A percentile compares a stretch with the other conserved stretches of the same genome.
Conservation (phyloP, 331 rosid genomes). For the Cydonia oblonga region DNA sequence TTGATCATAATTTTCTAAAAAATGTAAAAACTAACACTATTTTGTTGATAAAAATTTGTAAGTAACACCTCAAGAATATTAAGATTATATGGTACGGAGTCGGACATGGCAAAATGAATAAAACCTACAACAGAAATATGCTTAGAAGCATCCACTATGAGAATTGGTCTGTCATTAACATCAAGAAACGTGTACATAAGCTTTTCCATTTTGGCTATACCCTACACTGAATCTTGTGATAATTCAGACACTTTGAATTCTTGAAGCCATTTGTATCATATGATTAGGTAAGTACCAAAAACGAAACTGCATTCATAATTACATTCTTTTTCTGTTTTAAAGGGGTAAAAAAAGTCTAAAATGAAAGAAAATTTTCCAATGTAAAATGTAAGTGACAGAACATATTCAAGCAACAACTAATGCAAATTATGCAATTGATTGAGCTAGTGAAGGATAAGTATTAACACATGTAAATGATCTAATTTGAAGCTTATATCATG, state of each 20-base stretch:
- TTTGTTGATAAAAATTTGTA: too few species aligned
- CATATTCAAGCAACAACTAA: background rate
- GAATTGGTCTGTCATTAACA: constrained; percentile 61
- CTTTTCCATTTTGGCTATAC: constrained; percentile 63
- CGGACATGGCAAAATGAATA: too few species aligned
- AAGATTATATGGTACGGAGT: too few species aligned
- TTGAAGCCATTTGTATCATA: too few species aligned
- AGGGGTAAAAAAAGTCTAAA: background rate
- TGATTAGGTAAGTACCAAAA: constrained; percentile 14
- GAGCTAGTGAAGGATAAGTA: constrained; percentile 29
- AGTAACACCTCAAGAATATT: too few species aligned
- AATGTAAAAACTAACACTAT: background rate
- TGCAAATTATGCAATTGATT: background rate
- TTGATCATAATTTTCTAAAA: too few species aligned
- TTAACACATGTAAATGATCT: too few species aligned
- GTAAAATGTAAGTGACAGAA: background rate
- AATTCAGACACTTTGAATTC: too few species aligned
- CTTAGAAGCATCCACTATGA: constrained; percentile 61
- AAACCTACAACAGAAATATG: constrained; percentile 61
- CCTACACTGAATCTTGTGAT: constrained; percentile 26
- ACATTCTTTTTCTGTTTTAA: background rate
- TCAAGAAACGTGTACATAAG: constrained; percentile 65
- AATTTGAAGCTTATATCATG: too few species aligned
- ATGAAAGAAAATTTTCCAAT: background rate
- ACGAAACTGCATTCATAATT: background rate